A percentile compares a stretch with the other conserved stretches of the same genome.
Conservation (phyloP, 1,284 basidiomycete species). For the Tausonia pullulans region DNA sequence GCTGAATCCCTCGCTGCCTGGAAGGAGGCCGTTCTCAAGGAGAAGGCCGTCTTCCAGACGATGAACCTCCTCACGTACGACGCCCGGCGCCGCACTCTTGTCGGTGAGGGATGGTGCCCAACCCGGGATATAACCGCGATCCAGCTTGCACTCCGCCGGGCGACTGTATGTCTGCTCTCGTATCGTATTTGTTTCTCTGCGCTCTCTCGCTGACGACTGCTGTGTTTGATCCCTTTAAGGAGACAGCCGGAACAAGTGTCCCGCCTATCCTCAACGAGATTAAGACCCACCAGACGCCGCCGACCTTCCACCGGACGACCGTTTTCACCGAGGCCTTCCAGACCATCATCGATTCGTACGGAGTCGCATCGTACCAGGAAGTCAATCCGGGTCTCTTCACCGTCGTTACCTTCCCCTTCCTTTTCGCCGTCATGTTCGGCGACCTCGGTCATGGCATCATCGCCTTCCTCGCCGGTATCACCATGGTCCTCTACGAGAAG, state of each 20-base stretch:
- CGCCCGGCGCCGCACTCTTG: conserved; percentile 80
- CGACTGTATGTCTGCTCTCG: conserved; percentile 51
- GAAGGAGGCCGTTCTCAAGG: conserved; percentile 88
- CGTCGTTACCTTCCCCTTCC: conserved; percentile 91
- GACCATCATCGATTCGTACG: conserved; percentile 95
- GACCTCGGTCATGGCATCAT: conserved; percentile 94
- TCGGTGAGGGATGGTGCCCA: conserved; percentile 97
- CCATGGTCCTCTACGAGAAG: conserved; percentile 78
- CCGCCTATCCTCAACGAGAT: conserved; percentile 89
- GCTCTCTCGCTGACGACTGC: neutral
- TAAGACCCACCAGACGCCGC: conserved; percentile 79
- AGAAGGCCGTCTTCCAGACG: conserved; percentile 91
- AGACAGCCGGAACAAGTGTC: conserved; percentile 84
- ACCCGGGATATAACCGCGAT: conserved; percentile 78
- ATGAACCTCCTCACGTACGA: conserved; percentile 93
- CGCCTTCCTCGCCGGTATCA: conserved; percentile 61
- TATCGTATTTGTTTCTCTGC: neutral
- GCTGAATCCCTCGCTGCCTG: conserved; percentile 80
- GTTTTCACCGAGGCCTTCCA: conserved; percentile 98
- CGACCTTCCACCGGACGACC: conserved; percentile 90
- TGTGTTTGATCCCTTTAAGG: conserved; percentile 38
- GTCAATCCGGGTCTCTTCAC: conserved; percentile 94
- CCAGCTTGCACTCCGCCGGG: conserved; percentile 78
- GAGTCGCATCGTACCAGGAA: conserved; percentile 89
- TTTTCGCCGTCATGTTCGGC: conserved; percentile 99